phyloP scores from a whole-genome alignment of 1,284 basidiomycete genomes.

The Cutaneotrichosporon cavernicola region DNA sequence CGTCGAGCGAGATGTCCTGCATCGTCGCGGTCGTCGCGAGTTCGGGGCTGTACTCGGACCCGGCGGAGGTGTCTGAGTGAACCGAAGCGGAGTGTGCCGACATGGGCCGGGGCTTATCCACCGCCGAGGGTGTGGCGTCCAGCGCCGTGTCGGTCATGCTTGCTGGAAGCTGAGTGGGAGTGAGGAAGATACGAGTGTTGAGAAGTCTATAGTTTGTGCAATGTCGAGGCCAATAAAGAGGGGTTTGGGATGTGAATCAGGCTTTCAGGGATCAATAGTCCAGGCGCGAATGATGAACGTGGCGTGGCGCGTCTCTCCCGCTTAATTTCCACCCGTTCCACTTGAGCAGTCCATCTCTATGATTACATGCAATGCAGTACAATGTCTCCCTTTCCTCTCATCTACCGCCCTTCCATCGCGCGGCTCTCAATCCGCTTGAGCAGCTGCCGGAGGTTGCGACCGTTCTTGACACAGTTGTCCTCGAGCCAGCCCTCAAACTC shows the following conservation, averaged over 20 bases:
- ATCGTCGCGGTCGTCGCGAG: not conserved
- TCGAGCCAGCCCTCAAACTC: slow-evolving; percentile 87
- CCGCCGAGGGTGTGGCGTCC: not conserved
- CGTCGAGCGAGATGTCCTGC: slow-evolving; percentile 4
- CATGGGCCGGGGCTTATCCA: not conserved
- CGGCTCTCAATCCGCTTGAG: slow-evolving; percentile 55
- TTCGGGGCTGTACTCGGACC: not conserved
- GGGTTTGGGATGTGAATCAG: slow-evolving; percentile 5
- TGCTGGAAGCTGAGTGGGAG: not conserved
- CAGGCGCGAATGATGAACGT: not conserved
- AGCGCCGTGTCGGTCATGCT: slow-evolving; percentile 7
- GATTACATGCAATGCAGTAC: slow-evolving; percentile 4
- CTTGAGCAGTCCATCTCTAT: not conserved
- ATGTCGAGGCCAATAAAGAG: not conserved
- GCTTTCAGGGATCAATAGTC: slow-evolving; percentile 1
- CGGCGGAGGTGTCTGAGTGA: not conserved
- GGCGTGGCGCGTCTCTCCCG: not conserved
- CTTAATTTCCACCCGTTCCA: not conserved
- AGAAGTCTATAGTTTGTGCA: not conserved
- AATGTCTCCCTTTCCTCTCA: not conserved
- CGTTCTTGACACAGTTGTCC: slow-evolving; percentile 73
- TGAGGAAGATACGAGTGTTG: not conserved
- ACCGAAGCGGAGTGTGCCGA: not conserved
- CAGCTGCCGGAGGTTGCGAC: slow-evolving; percentile 78
- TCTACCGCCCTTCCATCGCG: slow-evolving; percentile 30